These are phyloP conservation scores for Cadophora sp. DNA, from an alignment of 2,329 filamentous ascomycete genomes.

Conservation along the genomic window DNA sequence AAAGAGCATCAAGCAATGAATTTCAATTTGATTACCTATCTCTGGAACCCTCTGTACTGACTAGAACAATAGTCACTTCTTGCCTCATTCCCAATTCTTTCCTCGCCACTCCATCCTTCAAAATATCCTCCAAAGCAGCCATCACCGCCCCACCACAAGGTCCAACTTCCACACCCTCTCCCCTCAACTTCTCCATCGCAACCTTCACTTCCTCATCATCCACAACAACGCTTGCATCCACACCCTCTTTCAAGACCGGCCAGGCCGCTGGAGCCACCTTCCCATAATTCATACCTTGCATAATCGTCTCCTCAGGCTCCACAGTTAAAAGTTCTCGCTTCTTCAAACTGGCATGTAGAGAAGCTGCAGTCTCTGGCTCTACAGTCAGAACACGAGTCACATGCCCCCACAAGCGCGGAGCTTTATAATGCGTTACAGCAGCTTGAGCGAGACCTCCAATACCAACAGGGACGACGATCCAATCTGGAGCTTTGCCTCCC, in stretches of 20 bases:
- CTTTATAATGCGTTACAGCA: constrained; percentile 18
- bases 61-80: neutral
- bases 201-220: neutral
- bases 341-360: neutral
- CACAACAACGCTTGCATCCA: constrained; percentile 1
- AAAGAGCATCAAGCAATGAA: neutral
- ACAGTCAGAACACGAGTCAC: constrained; percentile 9
- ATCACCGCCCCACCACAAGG: neutral
- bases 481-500: neutral
- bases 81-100: neutral
- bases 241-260: constrained; percentile 4
- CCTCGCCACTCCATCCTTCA: neutral
- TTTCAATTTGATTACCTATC: neutral
- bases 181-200: neutral
- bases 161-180: neutral
- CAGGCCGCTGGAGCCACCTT: constrained; percentile 1
- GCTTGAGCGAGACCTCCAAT: constrained; percentile 10
- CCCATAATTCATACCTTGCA: constrained; percentile 6
- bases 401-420: neutral
- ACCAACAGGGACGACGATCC: constrained; percentile 9
- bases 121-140: neutral
- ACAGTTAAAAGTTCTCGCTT: neutral
- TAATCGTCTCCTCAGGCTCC: neutral
- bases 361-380: neutral
- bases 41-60: neutral